phyloP scores from a whole-genome alignment of 2,329 filamentous ascomycete genomes.

The Phialophora tarda region DNA sequence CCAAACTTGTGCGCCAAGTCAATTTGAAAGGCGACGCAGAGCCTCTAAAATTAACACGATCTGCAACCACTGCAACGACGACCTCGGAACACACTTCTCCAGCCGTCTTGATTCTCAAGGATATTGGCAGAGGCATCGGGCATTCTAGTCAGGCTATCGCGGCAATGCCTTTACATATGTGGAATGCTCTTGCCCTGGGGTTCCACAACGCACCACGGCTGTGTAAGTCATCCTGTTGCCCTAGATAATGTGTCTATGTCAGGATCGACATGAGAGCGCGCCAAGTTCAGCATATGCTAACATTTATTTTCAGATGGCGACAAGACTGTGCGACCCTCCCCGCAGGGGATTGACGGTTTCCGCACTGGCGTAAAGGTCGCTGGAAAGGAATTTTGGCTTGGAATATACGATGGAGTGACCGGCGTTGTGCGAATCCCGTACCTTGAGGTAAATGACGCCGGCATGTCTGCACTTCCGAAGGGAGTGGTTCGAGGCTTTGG shows the following conservation, averaged over 20 bases:
- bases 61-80: slow-evolving; percentile 23
- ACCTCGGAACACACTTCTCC: slow-evolving; percentile 22
- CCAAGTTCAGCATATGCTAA: background rate
- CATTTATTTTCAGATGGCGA: slow-evolving; percentile 48
- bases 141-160: slow-evolving; percentile 36
- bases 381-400: slow-evolving; percentile 53
- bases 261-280: background rate
- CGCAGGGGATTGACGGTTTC: slow-evolving; percentile 52
- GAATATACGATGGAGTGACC: slow-evolving; percentile 53
- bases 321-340: slow-evolving; percentile 53
- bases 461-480: slow-evolving; percentile 49
- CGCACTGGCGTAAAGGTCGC: slow-evolving; percentile 53
- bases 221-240: slow-evolving; percentile 38
- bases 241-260: background rate
- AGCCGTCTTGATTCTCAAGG: slow-evolving; percentile 32
- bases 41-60: slow-evolving; percentile 26
- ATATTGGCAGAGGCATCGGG: slow-evolving; percentile 37
- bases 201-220: slow-evolving; percentile 60
- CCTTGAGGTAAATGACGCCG: slow-evolving; percentile 50
- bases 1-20: slow-evolving; percentile 17
- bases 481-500: slow-evolving; percentile 55
- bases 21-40: slow-evolving; percentile 38
- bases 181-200: slow-evolving; percentile 58
- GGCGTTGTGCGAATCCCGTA: slow-evolving; percentile 54
- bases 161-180: slow-evolving; percentile 54